A percentile compares a stretch with the other conserved stretches of the same genome.
phyloP scores from a whole-genome alignment of 306 rosid species.

The Quercus cerris region DNA sequence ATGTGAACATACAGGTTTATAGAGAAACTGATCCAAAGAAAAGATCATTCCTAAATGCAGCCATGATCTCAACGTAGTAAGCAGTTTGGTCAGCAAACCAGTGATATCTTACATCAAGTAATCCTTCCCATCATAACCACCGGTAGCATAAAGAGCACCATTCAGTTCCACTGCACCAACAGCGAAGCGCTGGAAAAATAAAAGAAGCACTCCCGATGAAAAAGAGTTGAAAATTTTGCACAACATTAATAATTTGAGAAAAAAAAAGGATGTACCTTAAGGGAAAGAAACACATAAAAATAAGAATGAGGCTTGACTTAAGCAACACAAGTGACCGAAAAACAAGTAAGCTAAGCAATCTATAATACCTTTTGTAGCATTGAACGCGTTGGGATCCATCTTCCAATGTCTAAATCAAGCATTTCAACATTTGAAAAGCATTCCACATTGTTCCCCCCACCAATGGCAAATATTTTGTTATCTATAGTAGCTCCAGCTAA shows the following conservation, averaged over 20 bases:
- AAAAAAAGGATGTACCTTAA: background rate
- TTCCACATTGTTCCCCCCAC: slow-evolving; percentile 43
- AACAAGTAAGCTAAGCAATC: background rate
- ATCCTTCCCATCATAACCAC: slow-evolving; percentile 48
- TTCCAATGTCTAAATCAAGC: slow-evolving; percentile 63
- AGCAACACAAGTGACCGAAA: background rate
- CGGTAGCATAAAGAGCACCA: slow-evolving; percentile 51
- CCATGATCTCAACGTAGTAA: too few relatives aligned
- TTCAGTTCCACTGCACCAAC: slow-evolving; percentile 45
- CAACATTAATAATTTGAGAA: background rate
- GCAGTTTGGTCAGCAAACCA: too few relatives aligned
- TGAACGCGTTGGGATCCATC: slow-evolving; percentile 55
- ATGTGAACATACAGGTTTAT: background rate
- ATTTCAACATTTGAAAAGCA: slow-evolving; percentile 50
- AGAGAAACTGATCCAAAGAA: slow-evolving; percentile 9
- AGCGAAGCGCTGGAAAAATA: slow-evolving; percentile 49
- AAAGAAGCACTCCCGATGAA: slow-evolving; percentile 14
- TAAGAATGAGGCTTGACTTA: background rate
- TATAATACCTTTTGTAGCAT: slow-evolving; percentile 55
- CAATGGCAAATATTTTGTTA: slow-evolving; percentile 45
- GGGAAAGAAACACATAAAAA: background rate
- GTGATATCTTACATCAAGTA: slow-evolving; percentile 55
- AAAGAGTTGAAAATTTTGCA: slow-evolving; percentile 6
- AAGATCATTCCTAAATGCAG: background rate
- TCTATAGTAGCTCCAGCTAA: slow-evolving; percentile 47